Percentiles rank a stretch among this genome's conserved stretches.
phyloP scores from a whole-genome alignment of 108 stramenopile species.

The Cyclotella choctawhatcheeana region DNA sequence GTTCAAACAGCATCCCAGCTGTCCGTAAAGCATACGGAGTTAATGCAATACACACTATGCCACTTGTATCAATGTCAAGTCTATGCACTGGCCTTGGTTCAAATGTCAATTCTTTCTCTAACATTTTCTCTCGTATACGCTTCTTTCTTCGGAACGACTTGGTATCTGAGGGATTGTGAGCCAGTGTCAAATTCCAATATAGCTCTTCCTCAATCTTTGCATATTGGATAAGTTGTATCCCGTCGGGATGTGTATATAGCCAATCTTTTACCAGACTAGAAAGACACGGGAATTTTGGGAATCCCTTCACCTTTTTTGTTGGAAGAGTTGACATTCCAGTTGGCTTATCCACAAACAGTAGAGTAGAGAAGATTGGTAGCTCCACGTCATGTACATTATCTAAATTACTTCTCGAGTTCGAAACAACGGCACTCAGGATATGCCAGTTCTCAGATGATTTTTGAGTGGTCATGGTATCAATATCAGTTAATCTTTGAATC shows the following conservation, averaged over 20 bases:
- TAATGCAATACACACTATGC: conserved; percentile 62
- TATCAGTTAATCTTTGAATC: conserved; percentile 11
- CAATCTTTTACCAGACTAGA: conserved; percentile 28
- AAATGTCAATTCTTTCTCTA: conserved; percentile 20
- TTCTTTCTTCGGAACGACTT: conserved; percentile 12
- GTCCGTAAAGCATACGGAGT: conserved; percentile 52
- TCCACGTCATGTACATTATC: conserved; percentile 7
- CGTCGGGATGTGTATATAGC: conserved; percentile 28
- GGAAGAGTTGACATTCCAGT: conserved; percentile 45
- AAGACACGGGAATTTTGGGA: conserved; percentile 31
- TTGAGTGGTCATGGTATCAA: too few species aligned
- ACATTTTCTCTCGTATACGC: conserved; percentile 14
- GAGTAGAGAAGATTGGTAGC: conserved; percentile 29
- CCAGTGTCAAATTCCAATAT: neutral
- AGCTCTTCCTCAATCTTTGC: conserved; percentile 26
- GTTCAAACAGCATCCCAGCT: conserved; percentile 57
- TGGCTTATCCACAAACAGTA: conserved; percentile 49
- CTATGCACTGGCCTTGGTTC: conserved; percentile 68
- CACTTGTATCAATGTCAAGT: conserved; percentile 72
- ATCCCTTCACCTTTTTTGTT: conserved; percentile 7
- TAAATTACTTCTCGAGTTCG: too few species aligned
- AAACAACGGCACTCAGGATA: too few species aligned
- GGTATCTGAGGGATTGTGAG: neutral
- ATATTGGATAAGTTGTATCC: conserved; percentile 12
- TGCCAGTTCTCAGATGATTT: too few species aligned